These are phyloP conservation scores for Talaromyces sp. DNA, from an alignment of 2,329 filamentous ascomycete genomes.

Conservation along the genomic window DNA sequence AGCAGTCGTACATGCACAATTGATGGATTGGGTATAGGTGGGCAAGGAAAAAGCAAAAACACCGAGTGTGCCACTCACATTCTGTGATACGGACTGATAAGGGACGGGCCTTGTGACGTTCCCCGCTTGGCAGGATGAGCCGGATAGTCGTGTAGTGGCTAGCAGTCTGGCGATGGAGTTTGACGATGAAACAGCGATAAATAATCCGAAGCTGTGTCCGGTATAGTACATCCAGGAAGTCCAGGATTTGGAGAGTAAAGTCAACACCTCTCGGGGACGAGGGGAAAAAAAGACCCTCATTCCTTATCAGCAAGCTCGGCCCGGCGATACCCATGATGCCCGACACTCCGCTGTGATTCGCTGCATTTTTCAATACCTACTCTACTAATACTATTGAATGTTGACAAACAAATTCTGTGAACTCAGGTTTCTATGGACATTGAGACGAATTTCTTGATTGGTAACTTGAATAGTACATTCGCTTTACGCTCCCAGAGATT, in stretches of 20 bases:
- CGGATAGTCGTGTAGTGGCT: background rate
- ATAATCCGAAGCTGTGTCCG: background rate
- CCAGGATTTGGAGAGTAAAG: background rate
- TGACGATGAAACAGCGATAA: background rate
- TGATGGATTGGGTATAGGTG: slow-evolving; percentile 1
- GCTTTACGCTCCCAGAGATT: background rate
- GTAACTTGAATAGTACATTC: no score
- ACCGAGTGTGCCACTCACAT: slow-evolving; percentile 13
- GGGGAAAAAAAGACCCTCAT: background rate
- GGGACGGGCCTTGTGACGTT: slow-evolving; percentile 13
- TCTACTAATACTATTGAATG: no score
- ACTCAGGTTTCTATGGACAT: no score
- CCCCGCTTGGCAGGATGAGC: slow-evolving; percentile 11
- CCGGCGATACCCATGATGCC: slow-evolving; percentile 1
- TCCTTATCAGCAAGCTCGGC: slow-evolving; percentile 10
- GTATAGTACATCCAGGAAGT: background rate
- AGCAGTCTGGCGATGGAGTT: background rate
- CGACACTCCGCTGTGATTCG: background rate
- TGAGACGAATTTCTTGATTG: no score
- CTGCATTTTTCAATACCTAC: background rate
- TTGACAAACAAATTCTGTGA: no score
- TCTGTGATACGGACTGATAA: slow-evolving; percentile 17
- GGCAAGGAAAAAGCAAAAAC: slow-evolving; percentile 15
- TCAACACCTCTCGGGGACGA: background rate
- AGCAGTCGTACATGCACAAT: slow-evolving; percentile 3